Base-by-base conservation (phyloP, 495 filamentous ascomycete genomes). In the Trichoderma asperelloides region DNA sequence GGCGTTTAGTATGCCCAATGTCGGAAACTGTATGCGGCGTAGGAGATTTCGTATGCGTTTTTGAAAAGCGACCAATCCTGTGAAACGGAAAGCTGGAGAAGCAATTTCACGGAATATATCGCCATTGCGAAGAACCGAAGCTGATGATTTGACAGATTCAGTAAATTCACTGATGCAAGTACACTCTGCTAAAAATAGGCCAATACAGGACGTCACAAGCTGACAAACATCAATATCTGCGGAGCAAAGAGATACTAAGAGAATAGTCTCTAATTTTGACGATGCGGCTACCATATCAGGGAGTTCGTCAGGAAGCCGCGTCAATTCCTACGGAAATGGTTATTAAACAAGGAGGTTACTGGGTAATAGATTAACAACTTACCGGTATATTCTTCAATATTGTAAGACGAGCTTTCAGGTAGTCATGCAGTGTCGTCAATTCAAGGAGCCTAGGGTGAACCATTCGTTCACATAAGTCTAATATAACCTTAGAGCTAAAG, bases 61-160 rank as follows among this genome's bases (percentile, higher is more conserved):
- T 68, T 89, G 86, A 71, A 89, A 89, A 16, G 86, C 86, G 18
- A 88, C 87, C 33, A 87, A 72, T 3, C 86, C 86, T 25, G 86
- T 89, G 63, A 89, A 85, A 45, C 83, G 78, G 73, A 88, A 88
- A 15, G 81, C 82, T 62, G 82, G 82, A 1, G 87, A 84, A 11
- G 86, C 83, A 63, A 89, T 82, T 71, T 88, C 86, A 39, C 78
- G 72, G 69, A 86, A 89, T 21, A 87, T 76, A 7, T 86, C 84
- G 65, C 80, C 77, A 64, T 89, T 89, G 37, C 85, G 80, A 65
- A 87, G 79, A 40, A 87, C 75, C 0, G 84, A 78, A 62, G 80
- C 73, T 40, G 81, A 81, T 5, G 78, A 78, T 68, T 84, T 82
- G 39, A 74, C 76, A 21, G 78, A 74, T 33, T 78, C 78, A 25